These are phyloP conservation scores for Juncus effusus DNA, from an alignment of 176 grass and related monocot species.

Conservation along the genomic window DNA sequence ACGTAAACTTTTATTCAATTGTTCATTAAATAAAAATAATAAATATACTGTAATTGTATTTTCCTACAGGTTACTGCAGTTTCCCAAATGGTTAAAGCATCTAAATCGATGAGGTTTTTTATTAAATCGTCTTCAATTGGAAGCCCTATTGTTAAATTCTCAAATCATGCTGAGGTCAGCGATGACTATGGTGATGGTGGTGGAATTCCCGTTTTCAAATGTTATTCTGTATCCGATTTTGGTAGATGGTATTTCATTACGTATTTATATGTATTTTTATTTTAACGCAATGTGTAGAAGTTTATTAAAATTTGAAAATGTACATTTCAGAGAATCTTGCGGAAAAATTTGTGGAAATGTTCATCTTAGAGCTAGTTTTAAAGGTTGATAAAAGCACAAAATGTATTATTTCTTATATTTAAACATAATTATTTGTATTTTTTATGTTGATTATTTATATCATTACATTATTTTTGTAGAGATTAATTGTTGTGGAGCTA, in stretches of 20 bases:
- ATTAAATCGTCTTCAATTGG: constrained; percentile 41
- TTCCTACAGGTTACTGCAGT: constrained; percentile 44
- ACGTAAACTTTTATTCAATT: not conserved
- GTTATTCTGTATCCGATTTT: constrained; percentile 57
- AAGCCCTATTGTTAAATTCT: constrained; percentile 44
- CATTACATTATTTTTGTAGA: constrained; percentile 36
- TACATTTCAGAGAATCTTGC: constrained; percentile 60
- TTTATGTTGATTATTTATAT: constrained; percentile 5
- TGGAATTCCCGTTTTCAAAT: constrained; percentile 57
- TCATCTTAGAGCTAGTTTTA: constrained; percentile 58
- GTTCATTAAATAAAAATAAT: not conserved
- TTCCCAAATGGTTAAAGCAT: constrained; percentile 60
- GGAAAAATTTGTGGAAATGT: constrained; percentile 70
- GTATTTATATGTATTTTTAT: not conserved
- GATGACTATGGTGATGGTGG: constrained; percentile 79
- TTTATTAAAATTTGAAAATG: constrained; percentile 10
- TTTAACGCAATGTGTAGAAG: not conserved
- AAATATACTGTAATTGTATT: not conserved
- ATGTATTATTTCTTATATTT: not conserved
- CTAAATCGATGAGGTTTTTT: constrained; percentile 58
- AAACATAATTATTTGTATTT: constrained; percentile 10
- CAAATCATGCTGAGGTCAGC: constrained; percentile 44
- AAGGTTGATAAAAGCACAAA: constrained; percentile 44
- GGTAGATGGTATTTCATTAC: constrained; percentile 32
- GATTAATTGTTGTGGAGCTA: constrained; percentile 58